Evolutionary conservation across 805 yeast genomes (phyloP), one percentile per base, ranked within the genome.

Genomic region (Candida methanosorbosa): DNA sequence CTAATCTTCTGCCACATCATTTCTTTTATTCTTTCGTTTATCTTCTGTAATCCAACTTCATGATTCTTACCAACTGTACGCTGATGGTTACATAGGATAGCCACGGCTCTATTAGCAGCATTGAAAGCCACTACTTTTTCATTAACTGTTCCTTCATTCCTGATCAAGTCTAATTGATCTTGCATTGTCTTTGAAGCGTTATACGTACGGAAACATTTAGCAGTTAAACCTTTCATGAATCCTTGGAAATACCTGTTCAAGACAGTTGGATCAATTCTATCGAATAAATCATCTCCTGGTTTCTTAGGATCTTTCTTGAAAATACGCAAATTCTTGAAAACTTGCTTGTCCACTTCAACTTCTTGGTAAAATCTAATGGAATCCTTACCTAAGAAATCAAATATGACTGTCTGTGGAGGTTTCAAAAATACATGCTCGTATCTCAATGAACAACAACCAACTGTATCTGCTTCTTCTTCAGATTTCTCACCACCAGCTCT

Each of bases 401-500:
- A 87, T 9, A 81, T 71, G 13, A 90, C 96, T 5, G 70, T 81
- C 45, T 75, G 76, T 8, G 96, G 96, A 2, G 95, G 95, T 45
- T 74, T 74, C 38, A 90, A 66, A 1, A 88, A 79, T 29, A 90
- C 72, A 58, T 88, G 97, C 55, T 88, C 97, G 51, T 64, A 88
- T 49, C 97, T 66, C 45, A 90, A 69, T 1, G 97, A 88, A 61
- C 97, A 90, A 60, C 97, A 90, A 30, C 97, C 97, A 30, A 90
- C 97, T 1, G 97, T 90, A 55, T 90, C 97, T 3, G 97, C 97
- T 54, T 88, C 97, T 46, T 90, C 97, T 3, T 90, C 97, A 9
- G 90, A 81, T 56, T 90, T 90, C 58, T 90, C 97, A 48, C 97
- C 96, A 55, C 97, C 97, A 2, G 97, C 97, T 80, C 97, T 83